Conservation (phyloP, 306 rosid genomes). For the Citrullus colocynthis region DNA sequence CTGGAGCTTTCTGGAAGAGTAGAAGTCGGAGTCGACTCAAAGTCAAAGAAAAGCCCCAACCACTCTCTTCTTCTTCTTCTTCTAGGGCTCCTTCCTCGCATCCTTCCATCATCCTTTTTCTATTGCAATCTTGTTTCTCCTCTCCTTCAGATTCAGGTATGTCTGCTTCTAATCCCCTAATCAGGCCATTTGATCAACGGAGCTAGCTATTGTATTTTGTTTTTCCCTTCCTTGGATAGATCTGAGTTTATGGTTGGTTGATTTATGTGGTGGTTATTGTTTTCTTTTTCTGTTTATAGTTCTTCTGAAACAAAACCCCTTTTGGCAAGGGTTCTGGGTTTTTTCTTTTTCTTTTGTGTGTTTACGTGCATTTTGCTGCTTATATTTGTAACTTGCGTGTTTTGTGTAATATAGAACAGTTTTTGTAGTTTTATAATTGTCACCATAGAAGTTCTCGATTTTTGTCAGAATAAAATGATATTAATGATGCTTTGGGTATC, state of each 20-base stretch:
- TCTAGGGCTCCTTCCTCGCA: background rate
- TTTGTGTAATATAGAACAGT: background rate
- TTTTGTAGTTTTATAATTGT: background rate
- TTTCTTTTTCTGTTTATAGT: background rate
- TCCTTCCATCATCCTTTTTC: background rate
- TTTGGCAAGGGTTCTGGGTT: background rate
- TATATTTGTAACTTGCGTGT: too few species aligned
- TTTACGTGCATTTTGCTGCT: background rate
- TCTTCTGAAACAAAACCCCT: background rate
- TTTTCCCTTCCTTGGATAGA: background rate
- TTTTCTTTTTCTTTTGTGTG: background rate
- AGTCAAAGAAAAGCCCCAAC: background rate
- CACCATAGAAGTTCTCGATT: background rate
- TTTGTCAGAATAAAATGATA: background rate
- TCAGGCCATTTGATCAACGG: background rate
- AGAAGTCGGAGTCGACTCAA: background rate
- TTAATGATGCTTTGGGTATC: background rate
- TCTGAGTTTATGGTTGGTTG: background rate
- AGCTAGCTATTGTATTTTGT: background rate
- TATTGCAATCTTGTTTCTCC: background rate
- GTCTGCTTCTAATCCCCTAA: background rate
- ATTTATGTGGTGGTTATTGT: background rate
- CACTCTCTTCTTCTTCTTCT: background rate
- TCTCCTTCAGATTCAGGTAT: background rate
- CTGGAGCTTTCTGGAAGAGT: background rate